Conservation (phyloP, 2,329 filamentous ascomycete species). For the Ophiostoma sp. region DNA sequence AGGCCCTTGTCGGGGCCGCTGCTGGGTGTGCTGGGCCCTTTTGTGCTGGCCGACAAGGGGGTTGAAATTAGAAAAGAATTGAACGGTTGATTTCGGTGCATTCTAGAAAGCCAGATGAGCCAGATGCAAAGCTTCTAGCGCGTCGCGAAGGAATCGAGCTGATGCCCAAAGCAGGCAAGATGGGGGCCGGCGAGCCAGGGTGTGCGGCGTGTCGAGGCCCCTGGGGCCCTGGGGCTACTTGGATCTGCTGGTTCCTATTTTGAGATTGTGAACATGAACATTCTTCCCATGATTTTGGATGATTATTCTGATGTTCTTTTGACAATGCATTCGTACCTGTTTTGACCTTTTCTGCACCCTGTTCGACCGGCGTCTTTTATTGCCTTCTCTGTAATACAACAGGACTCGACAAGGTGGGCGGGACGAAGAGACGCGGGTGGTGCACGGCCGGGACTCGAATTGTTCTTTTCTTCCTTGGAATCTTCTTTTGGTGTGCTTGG, state of each 20-base stretch:
- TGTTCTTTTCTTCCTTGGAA: slow-evolving; percentile 9
- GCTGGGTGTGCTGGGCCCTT: neutral
- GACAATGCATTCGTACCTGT: neutral
- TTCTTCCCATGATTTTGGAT: neutral
- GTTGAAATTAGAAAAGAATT: slow-evolving; percentile 30
- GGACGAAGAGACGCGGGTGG: neutral
- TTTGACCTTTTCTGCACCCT: neutral
- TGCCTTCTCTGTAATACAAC: slow-evolving; percentile 1
- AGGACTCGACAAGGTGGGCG: neutral
- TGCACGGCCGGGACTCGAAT: neutral
- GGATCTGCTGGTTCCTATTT: slow-evolving; percentile 11
- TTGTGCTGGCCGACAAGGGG: slow-evolving; percentile 22
- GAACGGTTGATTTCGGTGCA: slow-evolving; percentile 21
- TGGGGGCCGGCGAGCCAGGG: neutral
- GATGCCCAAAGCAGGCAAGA: slow-evolving; percentile 1
- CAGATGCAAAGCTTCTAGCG: slow-evolving; percentile 38
- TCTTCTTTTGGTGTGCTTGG: neutral
- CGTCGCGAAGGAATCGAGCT: neutral
- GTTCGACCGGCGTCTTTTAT: neutral
- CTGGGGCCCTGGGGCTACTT: neutral
- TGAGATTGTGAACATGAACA: neutral
- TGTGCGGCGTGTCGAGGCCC: neutral
- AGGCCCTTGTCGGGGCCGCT: slow-evolving; percentile 18
- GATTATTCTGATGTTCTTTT: neutral
- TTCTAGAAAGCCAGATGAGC: slow-evolving; percentile 41